Evolutionary conservation across 2,329 filamentous ascomycete species (phyloP).

Genomic region (Macrophomina phaseolina): DNA sequence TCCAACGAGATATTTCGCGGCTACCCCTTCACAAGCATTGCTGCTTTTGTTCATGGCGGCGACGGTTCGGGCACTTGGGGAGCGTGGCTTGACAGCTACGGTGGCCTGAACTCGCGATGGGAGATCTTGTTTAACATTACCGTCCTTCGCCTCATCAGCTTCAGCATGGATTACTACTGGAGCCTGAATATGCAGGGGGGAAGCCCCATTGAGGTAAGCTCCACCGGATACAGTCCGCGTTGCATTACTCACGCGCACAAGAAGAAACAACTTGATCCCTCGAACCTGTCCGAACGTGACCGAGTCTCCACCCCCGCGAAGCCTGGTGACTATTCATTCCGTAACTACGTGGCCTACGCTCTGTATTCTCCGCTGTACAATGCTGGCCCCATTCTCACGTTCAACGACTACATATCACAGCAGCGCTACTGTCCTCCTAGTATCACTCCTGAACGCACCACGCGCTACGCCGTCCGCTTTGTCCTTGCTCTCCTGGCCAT

Average conservation of each 20-base stretch:
- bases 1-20: constrained; percentile 85
- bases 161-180: constrained; percentile 98
- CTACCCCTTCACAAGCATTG: constrained; percentile 70
- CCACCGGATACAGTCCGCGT: constrained; percentile 23
- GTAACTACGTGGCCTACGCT: constrained; percentile 86
- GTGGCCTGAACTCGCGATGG: constrained; percentile 88
- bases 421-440: constrained; percentile 73
- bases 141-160: constrained; percentile 89
- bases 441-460: constrained; percentile 72
- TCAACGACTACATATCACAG: constrained; percentile 97
- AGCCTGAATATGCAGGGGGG: constrained; percentile 69
- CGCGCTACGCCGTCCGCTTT: constrained; percentile 85
- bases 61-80: constrained; percentile 62
- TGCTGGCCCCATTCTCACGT: constrained; percentile 90
- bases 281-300: constrained; percentile 86
- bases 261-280: constrained; percentile 96
- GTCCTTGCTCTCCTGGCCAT: constrained; percentile 79
- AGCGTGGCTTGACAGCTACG: constrained; percentile 74
- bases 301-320: constrained; percentile 78
- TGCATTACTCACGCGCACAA: constrained; percentile 70
- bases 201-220: constrained; percentile 80
- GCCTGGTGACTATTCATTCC: constrained; percentile 73
- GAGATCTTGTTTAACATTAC: constrained; percentile 98
- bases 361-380: constrained; percentile 94
- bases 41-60: constrained; percentile 51